phyloP scores from a whole-genome alignment of 116 monocot species.

The Zostera marina region DNA sequence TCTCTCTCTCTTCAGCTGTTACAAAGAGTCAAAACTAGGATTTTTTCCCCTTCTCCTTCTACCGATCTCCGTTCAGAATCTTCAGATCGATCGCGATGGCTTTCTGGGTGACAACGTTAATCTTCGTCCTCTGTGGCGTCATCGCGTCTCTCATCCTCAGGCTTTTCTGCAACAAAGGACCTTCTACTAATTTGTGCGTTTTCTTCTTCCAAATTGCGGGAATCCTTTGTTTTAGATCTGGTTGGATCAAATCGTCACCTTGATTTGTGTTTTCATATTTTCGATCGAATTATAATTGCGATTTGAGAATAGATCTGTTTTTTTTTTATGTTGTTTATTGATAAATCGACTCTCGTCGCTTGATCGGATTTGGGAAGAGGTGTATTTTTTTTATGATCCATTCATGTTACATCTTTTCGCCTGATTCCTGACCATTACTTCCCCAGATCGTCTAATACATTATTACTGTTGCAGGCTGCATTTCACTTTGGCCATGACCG shows the following conservation, averaged over 20 bases:
- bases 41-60: neutral
- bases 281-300: no score
- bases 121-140: slow-evolving; percentile 35
- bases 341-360: no score
- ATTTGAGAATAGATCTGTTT: no score
- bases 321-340: no score
- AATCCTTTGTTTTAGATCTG: no score
- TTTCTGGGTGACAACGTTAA: slow-evolving; percentile 32
- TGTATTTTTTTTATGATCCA: no score
- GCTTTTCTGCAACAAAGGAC: slow-evolving; percentile 61
- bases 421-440: neutral
- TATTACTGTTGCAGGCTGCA: slow-evolving; percentile 21
- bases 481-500: slow-evolving; percentile 29
- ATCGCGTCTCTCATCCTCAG: slow-evolving; percentile 35
- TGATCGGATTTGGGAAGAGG: no score
- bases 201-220: neutral
- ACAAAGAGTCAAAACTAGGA: neutral
- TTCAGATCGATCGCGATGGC: slow-evolving; percentile 14
- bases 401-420: neutral
- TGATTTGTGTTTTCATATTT: no score
- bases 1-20: neutral
- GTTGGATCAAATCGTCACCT: no score
- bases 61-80: no score
- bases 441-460: neutral
- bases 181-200: slow-evolving; percentile 67